A percentile compares a stretch with the other conserved stretches of the same genome.
Conservation (phyloP, 176 grass and related monocot genomes). For the Saccharum officinarum region DNA sequence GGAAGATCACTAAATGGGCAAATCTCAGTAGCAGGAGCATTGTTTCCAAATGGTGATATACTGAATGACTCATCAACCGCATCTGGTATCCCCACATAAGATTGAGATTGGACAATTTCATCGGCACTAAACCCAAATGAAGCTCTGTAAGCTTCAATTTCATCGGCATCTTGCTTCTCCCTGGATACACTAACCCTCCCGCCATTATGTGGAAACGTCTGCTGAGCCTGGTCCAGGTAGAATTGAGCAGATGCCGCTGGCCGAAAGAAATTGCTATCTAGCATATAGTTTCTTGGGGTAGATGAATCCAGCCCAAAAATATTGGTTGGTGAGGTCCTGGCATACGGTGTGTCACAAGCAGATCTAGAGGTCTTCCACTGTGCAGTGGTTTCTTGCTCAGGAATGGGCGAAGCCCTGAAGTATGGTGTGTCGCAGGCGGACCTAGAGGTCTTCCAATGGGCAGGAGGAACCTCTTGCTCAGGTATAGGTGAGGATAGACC, state of each 20-base stretch:
- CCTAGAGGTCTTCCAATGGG: slow-evolving; percentile 63
- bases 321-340: slow-evolving; percentile 61
- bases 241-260: slow-evolving; percentile 78
- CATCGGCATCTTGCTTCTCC: slow-evolving; percentile 93
- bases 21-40: slow-evolving; percentile 41
- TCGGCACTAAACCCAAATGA: slow-evolving; percentile 99
- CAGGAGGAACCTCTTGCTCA: slow-evolving; percentile 63
- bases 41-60: slow-evolving; percentile 85
- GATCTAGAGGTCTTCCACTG: slow-evolving; percentile 78
- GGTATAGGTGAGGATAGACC: slow-evolving; percentile 82
- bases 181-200: slow-evolving; percentile 86
- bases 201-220: slow-evolving; percentile 64
- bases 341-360: slow-evolving; percentile 77
- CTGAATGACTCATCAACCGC: slow-evolving; percentile 81
- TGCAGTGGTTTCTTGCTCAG: slow-evolving; percentile 58
- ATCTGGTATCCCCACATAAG: slow-evolving; percentile 75
- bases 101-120: slow-evolving; percentile 74
- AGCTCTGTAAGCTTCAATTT: slow-evolving; percentile 96
- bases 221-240: slow-evolving; percentile 92
- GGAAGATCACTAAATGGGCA: slow-evolving; percentile 41
- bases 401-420: slow-evolving; percentile 56
- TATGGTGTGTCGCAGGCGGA: slow-evolving; percentile 84
- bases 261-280: slow-evolving; percentile 72
- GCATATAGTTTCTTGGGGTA: slow-evolving; percentile 71
- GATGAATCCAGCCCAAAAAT: slow-evolving; percentile 74